A percentile compares a stretch with the other conserved stretches of the same genome.
phyloP scores from a whole-genome alignment of 2,329 filamentous ascomycete genomes.

The Helotiales sp. region DNA sequence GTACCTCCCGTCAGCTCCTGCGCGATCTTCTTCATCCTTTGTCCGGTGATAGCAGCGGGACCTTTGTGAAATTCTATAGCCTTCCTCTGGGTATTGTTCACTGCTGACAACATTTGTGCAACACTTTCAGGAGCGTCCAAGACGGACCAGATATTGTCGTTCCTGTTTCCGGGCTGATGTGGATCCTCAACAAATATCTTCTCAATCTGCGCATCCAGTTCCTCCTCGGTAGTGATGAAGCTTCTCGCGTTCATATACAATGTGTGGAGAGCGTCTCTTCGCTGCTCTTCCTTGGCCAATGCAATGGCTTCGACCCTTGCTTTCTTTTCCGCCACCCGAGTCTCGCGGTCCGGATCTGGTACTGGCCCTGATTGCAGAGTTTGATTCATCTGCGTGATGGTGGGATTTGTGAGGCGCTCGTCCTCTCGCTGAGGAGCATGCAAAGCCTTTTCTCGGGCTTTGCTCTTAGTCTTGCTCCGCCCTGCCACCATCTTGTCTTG shows the following conservation, averaged over 20 bases:
- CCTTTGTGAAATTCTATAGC: slow-evolving; percentile 42
- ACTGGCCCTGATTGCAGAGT: slow-evolving; percentile 55
- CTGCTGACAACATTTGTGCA: slow-evolving; percentile 50
- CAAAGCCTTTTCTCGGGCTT: slow-evolving; percentile 53
- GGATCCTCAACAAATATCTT: slow-evolving; percentile 68
- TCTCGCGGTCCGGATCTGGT: slow-evolving; percentile 67
- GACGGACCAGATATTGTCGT: slow-evolving; percentile 42
- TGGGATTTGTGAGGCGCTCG: slow-evolving; percentile 75
- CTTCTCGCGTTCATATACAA: slow-evolving; percentile 86
- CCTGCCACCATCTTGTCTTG: slow-evolving; percentile 45
- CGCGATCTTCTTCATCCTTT: slow-evolving; percentile 66
- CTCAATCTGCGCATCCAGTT: slow-evolving; percentile 77
- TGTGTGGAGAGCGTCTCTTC: slow-evolving; percentile 76
- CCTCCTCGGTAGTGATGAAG: slow-evolving; percentile 84
- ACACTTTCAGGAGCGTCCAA: slow-evolving; percentile 50
- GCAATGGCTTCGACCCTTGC: slow-evolving; percentile 50
- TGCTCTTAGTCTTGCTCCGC: slow-evolving; percentile 54
- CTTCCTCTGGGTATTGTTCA: slow-evolving; percentile 41
- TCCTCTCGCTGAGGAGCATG: slow-evolving; percentile 73
- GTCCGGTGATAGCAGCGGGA: slow-evolving; percentile 50
- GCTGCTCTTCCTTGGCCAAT: slow-evolving; percentile 59
- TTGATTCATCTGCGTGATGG: slow-evolving; percentile 59
- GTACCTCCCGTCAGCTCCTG: slow-evolving; percentile 72
- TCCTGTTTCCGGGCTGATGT: slow-evolving; percentile 13
- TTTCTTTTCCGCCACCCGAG: slow-evolving; percentile 54